Conservation (phyloP, 495 filamentous ascomycete species). For the Aspergillus funiculosus region DNA sequence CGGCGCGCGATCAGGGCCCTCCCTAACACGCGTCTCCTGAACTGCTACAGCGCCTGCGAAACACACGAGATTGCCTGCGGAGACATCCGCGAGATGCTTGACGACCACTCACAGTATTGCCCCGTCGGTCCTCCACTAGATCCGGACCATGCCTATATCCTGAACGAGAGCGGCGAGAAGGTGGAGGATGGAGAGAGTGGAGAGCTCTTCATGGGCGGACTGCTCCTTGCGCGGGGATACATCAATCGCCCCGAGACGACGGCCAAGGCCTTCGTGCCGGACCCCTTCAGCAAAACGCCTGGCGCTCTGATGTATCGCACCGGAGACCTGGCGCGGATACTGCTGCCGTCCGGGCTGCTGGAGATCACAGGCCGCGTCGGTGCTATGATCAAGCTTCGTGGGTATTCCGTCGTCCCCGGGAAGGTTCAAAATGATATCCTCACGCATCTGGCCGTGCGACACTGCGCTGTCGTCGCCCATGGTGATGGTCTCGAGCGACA, state of each 20-base stretch:
- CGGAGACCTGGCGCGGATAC: conserved; percentile 75
- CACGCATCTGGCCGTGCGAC: conserved; percentile 52
- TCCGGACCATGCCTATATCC: conserved; percentile 52
- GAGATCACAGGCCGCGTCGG: conserved; percentile 79
- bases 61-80: conserved; percentile 69
- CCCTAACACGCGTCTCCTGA: conserved; percentile 58
- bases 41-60: conserved; percentile 68
- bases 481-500: conserved; percentile 62
- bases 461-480: conserved; percentile 54
- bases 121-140: conserved; percentile 59
- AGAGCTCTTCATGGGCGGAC: conserved; percentile 77
- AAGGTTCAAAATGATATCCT: conserved; percentile 69
- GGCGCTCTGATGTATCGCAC: conserved; percentile 69
- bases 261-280: conserved; percentile 57
- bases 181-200: conserved; percentile 63
- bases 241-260: conserved; percentile 79
- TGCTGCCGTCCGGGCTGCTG: conserved; percentile 57
- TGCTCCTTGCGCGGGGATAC: conserved; percentile 74
- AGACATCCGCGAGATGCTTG: conserved; percentile 58
- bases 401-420: conserved; percentile 69
- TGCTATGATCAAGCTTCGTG: conserved; percentile 74
- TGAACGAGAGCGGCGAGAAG: conserved; percentile 50
- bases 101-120: conserved; percentile 48
- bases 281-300: conserved; percentile 47
- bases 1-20: conserved; percentile 54